phyloP scores from a whole-genome alignment of 83 land plant species.

The Diphasiastrum complanatum region DNA sequence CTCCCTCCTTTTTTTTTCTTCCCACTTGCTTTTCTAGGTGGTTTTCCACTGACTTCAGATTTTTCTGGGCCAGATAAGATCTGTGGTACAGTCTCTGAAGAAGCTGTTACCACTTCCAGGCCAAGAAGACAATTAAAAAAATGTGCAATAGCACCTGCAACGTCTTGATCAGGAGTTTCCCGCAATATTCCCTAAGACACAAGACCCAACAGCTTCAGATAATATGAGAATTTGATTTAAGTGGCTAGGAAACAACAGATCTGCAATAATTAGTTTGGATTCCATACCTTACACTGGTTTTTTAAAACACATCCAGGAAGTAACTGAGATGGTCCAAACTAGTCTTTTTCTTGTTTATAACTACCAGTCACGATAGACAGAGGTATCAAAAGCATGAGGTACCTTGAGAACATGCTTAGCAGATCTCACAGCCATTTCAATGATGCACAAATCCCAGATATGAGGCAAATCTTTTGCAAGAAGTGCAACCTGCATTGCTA shows the following conservation, averaged over 20 bases:
- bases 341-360: no score
- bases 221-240: neutral
- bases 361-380: no score
- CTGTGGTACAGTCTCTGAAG: neutral
- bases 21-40: neutral
- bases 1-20: conserved; percentile 7
- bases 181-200: conserved; percentile 72
- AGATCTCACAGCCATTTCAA: conserved; percentile 79
- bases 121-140: conserved; percentile 86
- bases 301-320: no score
- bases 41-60: neutral
- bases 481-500: conserved; percentile 55
- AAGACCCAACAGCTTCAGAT: neutral
- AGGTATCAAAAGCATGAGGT: neutral
- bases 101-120: conserved; percentile 16
- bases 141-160: conserved; percentile 81
- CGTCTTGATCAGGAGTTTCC: conserved; percentile 88
- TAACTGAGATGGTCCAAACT: no score
- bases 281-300: no score
- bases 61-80: neutral
- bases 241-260: no score
- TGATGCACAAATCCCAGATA: conserved; percentile 71
- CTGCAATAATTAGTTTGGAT: no score
- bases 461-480: conserved; percentile 82
- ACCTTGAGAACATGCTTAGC: conserved; percentile 96